Conservation (phyloP, 2,329 filamentous ascomycete genomes). For the Colletotrichum spaethianum region DNA sequence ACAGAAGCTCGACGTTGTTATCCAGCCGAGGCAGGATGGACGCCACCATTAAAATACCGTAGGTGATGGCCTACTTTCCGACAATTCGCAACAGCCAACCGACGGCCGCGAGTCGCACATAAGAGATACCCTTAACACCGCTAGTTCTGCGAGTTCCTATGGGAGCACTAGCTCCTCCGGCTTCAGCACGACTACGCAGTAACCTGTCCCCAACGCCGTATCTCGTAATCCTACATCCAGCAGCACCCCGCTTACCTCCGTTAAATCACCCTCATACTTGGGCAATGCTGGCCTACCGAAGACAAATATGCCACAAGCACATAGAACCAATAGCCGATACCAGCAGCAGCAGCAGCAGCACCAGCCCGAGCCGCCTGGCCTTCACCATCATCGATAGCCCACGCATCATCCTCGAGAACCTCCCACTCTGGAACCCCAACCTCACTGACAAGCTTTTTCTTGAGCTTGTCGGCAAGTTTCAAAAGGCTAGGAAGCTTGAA, state of each 20-base stretch:
- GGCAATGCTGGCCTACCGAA: conserved; percentile 65
- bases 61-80: conserved; percentile 46
- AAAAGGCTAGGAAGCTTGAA: conserved; percentile 82
- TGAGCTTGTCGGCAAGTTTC: conserved; percentile 84
- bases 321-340: conserved; percentile 60
- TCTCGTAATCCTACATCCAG: conserved; percentile 60
- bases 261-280: conserved; percentile 67
- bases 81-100: conserved; percentile 54
- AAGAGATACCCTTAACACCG: conserved; percentile 78
- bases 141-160: conserved; percentile 80
- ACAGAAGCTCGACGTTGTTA: too few species aligned
- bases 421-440: conserved; percentile 93
- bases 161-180: conserved; percentile 80
- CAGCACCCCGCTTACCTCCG: conserved; percentile 65
- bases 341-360: conserved; percentile 12
- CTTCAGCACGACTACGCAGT: conserved; percentile 69
- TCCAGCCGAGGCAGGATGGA: too few species aligned
- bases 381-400: conserved; percentile 70
- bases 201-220: conserved; percentile 57
- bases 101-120: conserved; percentile 73
- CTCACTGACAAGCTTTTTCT: conserved; percentile 81
- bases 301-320: conserved; percentile 68
- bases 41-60: too few species aligned
- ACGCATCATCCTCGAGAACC: conserved; percentile 81
- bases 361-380: conserved; percentile 17